phyloP scores from a whole-genome alignment of 768 basidiomycete genomes.

The Naganishia antarctica region DNA sequence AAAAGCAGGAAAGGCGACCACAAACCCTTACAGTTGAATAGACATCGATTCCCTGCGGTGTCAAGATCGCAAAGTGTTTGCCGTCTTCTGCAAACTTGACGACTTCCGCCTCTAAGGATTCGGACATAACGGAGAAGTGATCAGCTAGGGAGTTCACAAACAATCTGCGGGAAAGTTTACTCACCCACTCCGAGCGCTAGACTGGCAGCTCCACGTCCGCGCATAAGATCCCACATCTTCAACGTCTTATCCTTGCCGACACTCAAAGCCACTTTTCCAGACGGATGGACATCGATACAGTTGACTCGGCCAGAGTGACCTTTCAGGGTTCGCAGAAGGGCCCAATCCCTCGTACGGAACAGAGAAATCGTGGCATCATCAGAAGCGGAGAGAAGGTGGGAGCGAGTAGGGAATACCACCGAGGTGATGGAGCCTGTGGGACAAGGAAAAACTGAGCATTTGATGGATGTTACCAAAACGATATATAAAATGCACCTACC shows the following conservation, averaged over 20 bases:
- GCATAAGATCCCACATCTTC: conserved; percentile 98
- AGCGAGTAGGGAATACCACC: conserved; percentile 76
- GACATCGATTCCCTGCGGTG: conserved; percentile 68
- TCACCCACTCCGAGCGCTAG: conserved; percentile 81
- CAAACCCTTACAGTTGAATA: conserved; percentile 73
- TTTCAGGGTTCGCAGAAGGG: conserved; percentile 74
- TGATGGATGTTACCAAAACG: too few relatives aligned
- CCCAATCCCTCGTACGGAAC: conserved; percentile 92
- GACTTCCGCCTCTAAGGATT: conserved; percentile 72
- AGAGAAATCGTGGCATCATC: conserved; percentile 86
- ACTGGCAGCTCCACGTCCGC: conserved; percentile 82
- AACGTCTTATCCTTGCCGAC: conserved; percentile 84
- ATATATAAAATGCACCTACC: too few relatives aligned
- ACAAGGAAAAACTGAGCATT: neutral
- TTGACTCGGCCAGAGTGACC: conserved; percentile 94
- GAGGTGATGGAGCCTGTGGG: conserved; percentile 80
- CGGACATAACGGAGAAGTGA: neutral
- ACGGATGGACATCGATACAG: conserved; percentile 82
- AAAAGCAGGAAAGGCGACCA: too few relatives aligned
- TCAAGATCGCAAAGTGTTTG: conserved; percentile 71
- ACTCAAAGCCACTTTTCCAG: conserved; percentile 81
- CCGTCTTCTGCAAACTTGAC: conserved; percentile 82
- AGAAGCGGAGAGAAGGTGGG: conserved; percentile 83
- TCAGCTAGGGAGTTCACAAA: conserved; percentile 6
- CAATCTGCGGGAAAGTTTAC: conserved; percentile 30